Conservation (phyloP, 495 filamentous ascomycete genomes). For the Bacidia rubella region DNA sequence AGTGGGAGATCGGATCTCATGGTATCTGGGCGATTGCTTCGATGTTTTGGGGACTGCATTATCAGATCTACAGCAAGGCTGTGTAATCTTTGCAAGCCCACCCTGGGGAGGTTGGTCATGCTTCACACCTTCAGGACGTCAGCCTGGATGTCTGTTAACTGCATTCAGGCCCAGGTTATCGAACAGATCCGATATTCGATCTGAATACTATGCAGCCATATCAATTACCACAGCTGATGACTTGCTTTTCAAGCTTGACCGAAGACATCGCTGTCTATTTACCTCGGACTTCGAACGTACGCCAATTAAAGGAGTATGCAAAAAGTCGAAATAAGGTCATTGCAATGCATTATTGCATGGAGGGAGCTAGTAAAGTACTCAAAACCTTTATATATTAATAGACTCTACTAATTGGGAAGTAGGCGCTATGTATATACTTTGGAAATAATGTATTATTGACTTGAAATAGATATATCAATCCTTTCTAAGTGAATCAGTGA, state of each 20-base stretch:
- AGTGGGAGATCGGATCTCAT: slow-evolving; percentile 65
- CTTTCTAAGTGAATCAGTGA: no score
- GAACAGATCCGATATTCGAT: slow-evolving; percentile 64
- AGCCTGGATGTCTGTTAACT: neutral
- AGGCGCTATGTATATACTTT: no score
- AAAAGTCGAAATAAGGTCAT: slow-evolving; percentile 42
- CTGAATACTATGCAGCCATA: slow-evolving; percentile 84
- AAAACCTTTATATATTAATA: neutral
- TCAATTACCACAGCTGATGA: slow-evolving; percentile 46
- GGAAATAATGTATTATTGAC: no score
- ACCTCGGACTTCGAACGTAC: slow-evolving; percentile 76
- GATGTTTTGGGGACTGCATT: slow-evolving; percentile 38
- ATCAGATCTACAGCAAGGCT: slow-evolving; percentile 35
- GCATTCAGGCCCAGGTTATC: slow-evolving; percentile 57
- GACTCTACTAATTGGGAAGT: no score
- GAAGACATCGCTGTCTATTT: slow-evolving; percentile 59
- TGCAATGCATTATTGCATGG: slow-evolving; percentile 82
- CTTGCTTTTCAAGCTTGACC: slow-evolving; percentile 38
- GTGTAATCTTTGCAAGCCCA: slow-evolving; percentile 76
- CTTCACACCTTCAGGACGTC: neutral
- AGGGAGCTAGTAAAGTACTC: slow-evolving; percentile 68
- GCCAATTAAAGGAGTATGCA: slow-evolving; percentile 59
- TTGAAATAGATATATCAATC: no score
- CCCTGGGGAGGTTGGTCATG: slow-evolving; percentile 85
- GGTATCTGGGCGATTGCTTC: slow-evolving; percentile 76